Conservation (phyloP, 1,284 basidiomycete genomes). For the Thecaphora frezii region DNA sequence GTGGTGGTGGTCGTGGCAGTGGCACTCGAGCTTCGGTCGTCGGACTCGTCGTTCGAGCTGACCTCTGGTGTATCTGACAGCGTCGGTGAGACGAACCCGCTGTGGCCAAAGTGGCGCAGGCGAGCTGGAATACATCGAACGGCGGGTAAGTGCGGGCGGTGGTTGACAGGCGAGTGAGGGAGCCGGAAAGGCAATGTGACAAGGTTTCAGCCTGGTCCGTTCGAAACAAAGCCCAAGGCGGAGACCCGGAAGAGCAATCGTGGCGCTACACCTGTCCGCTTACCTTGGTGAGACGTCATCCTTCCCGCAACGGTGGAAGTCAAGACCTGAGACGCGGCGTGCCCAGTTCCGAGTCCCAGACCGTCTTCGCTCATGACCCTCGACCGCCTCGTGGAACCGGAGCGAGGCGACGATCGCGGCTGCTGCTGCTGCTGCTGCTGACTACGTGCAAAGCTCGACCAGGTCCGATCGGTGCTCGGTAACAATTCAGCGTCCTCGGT, state of each 20-base stretch:
- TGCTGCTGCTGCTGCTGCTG: constrained; percentile 1
- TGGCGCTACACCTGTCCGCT: too few species aligned
- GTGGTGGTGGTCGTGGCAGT: constrained; percentile 22
- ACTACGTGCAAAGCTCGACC: neutral
- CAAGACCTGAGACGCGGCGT: constrained; percentile 9
- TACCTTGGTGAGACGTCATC: neutral
- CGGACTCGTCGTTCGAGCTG: constrained; percentile 34
- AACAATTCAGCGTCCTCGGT: too few species aligned
- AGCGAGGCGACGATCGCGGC: constrained; percentile 1
- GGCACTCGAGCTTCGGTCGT: constrained; percentile 13
- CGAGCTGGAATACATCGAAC: too few species aligned
- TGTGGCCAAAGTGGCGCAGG: constrained; percentile 3
- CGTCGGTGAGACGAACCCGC: constrained; percentile 3
- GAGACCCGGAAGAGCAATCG: too few species aligned
- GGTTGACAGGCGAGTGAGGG: too few species aligned
- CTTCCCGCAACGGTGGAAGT: neutral
- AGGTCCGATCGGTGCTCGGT: neutral
- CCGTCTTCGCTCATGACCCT: constrained; percentile 42
- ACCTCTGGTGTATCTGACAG: constrained; percentile 37
- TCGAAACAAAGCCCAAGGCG: too few species aligned
- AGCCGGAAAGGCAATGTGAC: too few species aligned
- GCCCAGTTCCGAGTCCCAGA: constrained; percentile 10
- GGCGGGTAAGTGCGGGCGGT: too few species aligned
- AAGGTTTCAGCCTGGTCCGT: too few species aligned
- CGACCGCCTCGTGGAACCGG: neutral